Conservation (phyloP, 139 green algal genomes). For the Spirogloea muscicola region DNA sequence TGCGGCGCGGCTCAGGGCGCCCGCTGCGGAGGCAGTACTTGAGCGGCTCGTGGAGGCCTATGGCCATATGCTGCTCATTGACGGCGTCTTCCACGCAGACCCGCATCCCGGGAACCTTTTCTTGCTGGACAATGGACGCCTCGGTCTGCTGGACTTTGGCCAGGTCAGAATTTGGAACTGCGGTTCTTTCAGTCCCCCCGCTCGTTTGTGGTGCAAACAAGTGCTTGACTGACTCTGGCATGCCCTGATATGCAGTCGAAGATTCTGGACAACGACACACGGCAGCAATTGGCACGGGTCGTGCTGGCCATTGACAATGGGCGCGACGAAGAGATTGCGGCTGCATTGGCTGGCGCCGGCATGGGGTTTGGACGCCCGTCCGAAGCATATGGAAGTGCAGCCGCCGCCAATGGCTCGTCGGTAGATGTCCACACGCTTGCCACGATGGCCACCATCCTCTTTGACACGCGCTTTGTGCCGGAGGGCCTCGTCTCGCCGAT, state of each 20-base stretch:
- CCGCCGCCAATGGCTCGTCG: neutral
- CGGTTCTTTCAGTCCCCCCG: neutral
- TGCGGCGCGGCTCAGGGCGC: neutral
- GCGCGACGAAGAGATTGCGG: conserved; percentile 15
- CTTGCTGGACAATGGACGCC: conserved; percentile 30
- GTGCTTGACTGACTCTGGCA: neutral
- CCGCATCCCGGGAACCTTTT: conserved; percentile 55
- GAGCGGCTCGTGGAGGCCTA: conserved; percentile 29
- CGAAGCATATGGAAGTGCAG: neutral
- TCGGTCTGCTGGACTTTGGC: conserved; percentile 50
- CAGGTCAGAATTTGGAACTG: conserved; percentile 9
- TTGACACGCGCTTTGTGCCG: conserved; percentile 40
- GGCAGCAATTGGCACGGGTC: conserved; percentile 17
- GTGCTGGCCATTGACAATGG: conserved; percentile 27
- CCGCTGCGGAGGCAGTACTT: conserved; percentile 8
- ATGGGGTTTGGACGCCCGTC: conserved; percentile 1
- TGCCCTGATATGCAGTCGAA: no score
- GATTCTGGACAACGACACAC: conserved; percentile 14
- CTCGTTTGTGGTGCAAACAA: neutral
- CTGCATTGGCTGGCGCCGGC: conserved; percentile 9
- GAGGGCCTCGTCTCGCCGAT: conserved; percentile 30
- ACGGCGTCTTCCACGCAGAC: conserved; percentile 51
- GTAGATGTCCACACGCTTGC: conserved; percentile 1
- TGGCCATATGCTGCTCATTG: conserved; percentile 40
- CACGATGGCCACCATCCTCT: conserved; percentile 39